A percentile compares a stretch with the other conserved stretches of the same genome.
phyloP scores from a whole-genome alignment of 108 stramenopile genomes.

The Schizochytrium sp. region DNA sequence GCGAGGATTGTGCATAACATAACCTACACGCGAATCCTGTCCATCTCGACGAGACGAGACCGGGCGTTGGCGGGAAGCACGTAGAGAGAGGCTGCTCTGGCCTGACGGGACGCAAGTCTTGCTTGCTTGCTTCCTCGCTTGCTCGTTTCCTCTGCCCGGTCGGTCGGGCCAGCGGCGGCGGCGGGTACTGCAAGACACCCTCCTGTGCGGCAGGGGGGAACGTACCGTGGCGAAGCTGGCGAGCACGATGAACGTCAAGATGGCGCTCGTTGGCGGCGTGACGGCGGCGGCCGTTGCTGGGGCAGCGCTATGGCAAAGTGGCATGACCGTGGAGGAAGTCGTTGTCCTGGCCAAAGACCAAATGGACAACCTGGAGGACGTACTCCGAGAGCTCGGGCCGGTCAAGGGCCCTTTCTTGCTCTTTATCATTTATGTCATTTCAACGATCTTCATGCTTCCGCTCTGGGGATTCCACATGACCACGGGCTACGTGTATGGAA shows the following conservation, averaged over 20 bases:
- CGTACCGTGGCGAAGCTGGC: too few relatives aligned
- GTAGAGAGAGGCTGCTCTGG: too few relatives aligned
- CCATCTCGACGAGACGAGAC: too few relatives aligned
- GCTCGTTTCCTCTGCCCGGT: not conserved
- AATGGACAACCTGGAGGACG: slow-evolving; percentile 18
- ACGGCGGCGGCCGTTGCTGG: not conserved
- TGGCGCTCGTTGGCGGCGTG: not conserved
- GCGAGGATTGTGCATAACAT: too few relatives aligned
- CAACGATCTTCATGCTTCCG: slow-evolving; percentile 11
- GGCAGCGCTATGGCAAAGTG: not conserved
- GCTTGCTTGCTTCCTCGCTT: too few relatives aligned
- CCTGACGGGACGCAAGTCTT: too few relatives aligned
- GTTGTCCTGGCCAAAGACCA: not conserved
- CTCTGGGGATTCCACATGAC: slow-evolving; percentile 18
- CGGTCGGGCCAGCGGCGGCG: not conserved
- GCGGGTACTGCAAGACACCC: too few relatives aligned
- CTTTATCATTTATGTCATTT: not conserved
- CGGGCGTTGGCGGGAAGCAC: too few relatives aligned
- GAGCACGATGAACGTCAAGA: not conserved
- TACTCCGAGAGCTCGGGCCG: not conserved
- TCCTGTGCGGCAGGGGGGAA: not conserved
- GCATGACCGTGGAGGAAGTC: not conserved
- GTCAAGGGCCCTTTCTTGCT: not conserved
- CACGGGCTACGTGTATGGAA: not conserved
- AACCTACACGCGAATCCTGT: too few relatives aligned